Percentiles rank a stretch among this genome's conserved stretches.
Conservation (phyloP, 2,329 filamentous ascomycete species). For the Annulohypoxylon truncatum region DNA sequence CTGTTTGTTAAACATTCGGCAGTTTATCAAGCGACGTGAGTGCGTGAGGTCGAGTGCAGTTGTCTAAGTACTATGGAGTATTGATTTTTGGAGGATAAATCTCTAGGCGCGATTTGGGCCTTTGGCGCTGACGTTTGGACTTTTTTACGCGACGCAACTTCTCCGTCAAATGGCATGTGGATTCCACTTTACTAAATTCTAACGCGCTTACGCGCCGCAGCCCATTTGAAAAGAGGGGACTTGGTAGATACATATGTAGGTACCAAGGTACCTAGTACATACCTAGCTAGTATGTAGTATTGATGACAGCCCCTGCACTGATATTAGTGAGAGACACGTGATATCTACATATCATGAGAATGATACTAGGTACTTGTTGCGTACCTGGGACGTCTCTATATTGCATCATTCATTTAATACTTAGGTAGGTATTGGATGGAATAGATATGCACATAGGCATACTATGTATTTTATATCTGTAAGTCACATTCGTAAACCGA, state of each 20-base stretch:
- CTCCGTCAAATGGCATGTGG: slow-evolving; percentile 32
- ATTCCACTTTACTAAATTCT: slow-evolving; percentile 30
- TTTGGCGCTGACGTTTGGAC: slow-evolving; percentile 35
- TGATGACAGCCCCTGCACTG: no score
- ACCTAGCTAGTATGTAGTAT: neutral
- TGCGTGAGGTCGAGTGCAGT: slow-evolving; percentile 9
- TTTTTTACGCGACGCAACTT: slow-evolving; percentile 40
- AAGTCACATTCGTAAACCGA: neutral
- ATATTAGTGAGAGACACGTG: slow-evolving; percentile 3
- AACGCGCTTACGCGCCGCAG: slow-evolving; percentile 35
- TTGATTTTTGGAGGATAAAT: slow-evolving; percentile 19
- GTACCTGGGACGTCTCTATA: no score
- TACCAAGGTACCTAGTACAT: neutral
- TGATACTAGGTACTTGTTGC: neutral
- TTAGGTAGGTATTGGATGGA: no score
- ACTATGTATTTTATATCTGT: neutral
- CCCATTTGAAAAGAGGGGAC: slow-evolving; percentile 28
- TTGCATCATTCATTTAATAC: no score
- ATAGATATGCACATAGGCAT: no score
- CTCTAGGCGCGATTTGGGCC: slow-evolving; percentile 36
- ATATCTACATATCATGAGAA: neutral
- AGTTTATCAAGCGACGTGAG: slow-evolving; percentile 18
- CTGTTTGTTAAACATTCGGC: slow-evolving; percentile 10
- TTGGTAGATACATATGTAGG: neutral
- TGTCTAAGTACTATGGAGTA: slow-evolving; percentile 12